Evolutionary conservation across 352 stramenopile species (phyloP), one percentile per base, ranked within the genome.

Genomic region (Peronospora destructor): DNA sequence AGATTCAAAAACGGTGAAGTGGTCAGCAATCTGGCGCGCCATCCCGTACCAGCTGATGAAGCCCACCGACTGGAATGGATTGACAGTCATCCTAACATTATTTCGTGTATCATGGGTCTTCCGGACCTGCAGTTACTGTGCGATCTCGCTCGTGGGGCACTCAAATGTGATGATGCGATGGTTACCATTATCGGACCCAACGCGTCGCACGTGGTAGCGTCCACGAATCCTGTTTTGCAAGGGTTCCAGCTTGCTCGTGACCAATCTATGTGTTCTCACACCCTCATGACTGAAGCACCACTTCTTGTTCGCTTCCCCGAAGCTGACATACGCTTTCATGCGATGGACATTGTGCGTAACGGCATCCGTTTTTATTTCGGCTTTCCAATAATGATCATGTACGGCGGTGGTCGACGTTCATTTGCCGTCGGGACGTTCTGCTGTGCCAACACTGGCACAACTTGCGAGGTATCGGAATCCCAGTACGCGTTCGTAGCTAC

Each of bases 71-170:
- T 84, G 35, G 38, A 66, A 8, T 65, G 49, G 29, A 67, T 84
- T 34, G 42, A 70, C 16, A 40, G 65, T 11, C 49, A 62, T 23
- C 60, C 49, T 13, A 65, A 61, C 12, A 70, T 65, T 34, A 47
- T 73, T 17, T 65, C 56, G 11, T 48, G 65, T 23, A 67, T 85
- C 32, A 68, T 56, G 53, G 57, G 76, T 42, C 59, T 75, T 12
- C 64, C 73, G 2, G 77, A 88, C 38, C 66, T 88, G n/a, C 61
- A 71, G n/a, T 48, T 85, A 34, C 62, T 88, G 30, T 88, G 77
- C 44, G 55, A 71, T 9, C 61, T 88, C 29, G 73, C 72, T 17
- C 56, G 60, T 21, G 56, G 48, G 12, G 74, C 85, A 44, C 49
- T 87, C 6, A 39, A 71, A 36, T 85, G 75, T 30, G 53, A 76